A percentile compares a stretch with the other conserved stretches of the same genome.
These are phyloP conservation scores for Ramichloridium luteum DNA, from an alignment of 2,329 filamentous ascomycete genomes.

Conservation along the genomic window DNA sequence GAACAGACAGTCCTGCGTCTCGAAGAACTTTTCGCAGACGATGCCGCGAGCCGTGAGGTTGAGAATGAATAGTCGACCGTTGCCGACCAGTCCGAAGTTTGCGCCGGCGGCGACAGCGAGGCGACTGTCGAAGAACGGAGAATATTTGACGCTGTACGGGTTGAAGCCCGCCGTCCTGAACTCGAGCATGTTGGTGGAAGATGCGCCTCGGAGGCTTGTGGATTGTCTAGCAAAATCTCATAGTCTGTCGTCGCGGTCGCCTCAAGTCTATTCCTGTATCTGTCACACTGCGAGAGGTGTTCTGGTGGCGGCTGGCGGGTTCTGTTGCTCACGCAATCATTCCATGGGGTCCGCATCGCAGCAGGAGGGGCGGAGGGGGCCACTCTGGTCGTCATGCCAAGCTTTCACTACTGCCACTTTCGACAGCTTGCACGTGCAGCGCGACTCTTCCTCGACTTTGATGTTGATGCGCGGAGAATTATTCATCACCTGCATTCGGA, in stretches of 20 bases:
- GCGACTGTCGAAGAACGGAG: constrained; percentile 91
- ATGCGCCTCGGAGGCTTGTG: constrained; percentile 2
- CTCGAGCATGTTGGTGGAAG: constrained; percentile 59
- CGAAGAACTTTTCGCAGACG: constrained; percentile 76
- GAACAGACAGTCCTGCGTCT: constrained; percentile 94
- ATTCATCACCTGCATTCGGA: too few relatives aligned
- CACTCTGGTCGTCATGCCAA: too few relatives aligned
- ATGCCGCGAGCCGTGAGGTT: constrained; percentile 74
- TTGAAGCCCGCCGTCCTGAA: constrained; percentile 90
- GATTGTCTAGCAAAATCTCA: neutral
- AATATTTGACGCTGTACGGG: constrained; percentile 95
- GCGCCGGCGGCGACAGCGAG: constrained; percentile 82
- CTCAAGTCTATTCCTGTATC: too few relatives aligned
- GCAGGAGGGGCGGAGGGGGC: too few relatives aligned
- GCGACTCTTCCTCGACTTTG: too few relatives aligned
- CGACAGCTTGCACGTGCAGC: too few relatives aligned
- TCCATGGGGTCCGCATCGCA: too few relatives aligned
- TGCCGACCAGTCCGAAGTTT: constrained; percentile 95
- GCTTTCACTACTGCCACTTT: too few relatives aligned
- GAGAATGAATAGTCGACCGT: constrained; percentile 78
- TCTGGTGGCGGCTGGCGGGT: too few relatives aligned
- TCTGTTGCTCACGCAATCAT: too few relatives aligned
- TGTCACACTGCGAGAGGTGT: too few relatives aligned
- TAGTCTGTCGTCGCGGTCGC: neutral
- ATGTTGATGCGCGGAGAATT: too few relatives aligned